Percentiles rank a stretch among this genome's conserved stretches.
phyloP scores from a whole-genome alignment of 108 stramenopile species.

The Nitzschia putrida region DNA sequence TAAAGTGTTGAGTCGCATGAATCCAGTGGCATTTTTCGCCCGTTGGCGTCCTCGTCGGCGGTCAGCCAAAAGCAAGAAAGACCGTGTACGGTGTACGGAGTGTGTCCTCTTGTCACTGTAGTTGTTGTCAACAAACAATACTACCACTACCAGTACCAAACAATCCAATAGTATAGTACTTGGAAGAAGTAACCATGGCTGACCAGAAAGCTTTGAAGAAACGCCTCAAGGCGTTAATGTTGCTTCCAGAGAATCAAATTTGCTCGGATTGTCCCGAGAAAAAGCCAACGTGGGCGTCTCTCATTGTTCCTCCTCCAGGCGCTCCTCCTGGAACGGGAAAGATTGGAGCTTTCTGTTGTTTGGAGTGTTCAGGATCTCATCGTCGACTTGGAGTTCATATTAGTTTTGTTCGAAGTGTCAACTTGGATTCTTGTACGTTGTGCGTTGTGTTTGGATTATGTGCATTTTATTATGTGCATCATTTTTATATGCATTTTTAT shows the following conservation, averaged over 20 bases:
- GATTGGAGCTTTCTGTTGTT: slow-evolving; percentile 96
- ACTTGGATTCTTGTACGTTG: slow-evolving; percentile 86
- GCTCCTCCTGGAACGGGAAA: slow-evolving; percentile 69
- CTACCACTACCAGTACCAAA: too few relatives aligned
- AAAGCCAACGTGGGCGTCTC: slow-evolving; percentile 95
- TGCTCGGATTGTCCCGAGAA: slow-evolving; percentile 94
- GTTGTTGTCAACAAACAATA: too few relatives aligned
- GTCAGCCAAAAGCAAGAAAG: too few relatives aligned
- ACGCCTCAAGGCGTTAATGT: slow-evolving; percentile 84
- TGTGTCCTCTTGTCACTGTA: too few relatives aligned
- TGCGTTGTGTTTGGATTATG: neutral
- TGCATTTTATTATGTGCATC: neutral
- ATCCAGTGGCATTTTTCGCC: too few relatives aligned
- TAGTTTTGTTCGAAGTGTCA: slow-evolving; percentile 93
- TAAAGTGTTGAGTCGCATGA: too few relatives aligned
- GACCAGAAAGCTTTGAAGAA: slow-evolving; percentile 61
- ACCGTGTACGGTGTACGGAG: too few relatives aligned
- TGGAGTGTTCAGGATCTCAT: slow-evolving; percentile 98
- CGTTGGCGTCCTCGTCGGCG: too few relatives aligned
- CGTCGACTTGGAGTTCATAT: slow-evolving; percentile 97
- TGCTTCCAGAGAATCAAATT: slow-evolving; percentile 83
- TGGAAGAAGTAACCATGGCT: slow-evolving; percentile 36
- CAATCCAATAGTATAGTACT: too few relatives aligned
- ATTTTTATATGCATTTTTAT: neutral
- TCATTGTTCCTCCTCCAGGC: slow-evolving; percentile 85